Evolutionary conservation across 2,329 filamentous ascomycete species (phyloP).

Genomic region (Paecilomyces niveus): DNA sequence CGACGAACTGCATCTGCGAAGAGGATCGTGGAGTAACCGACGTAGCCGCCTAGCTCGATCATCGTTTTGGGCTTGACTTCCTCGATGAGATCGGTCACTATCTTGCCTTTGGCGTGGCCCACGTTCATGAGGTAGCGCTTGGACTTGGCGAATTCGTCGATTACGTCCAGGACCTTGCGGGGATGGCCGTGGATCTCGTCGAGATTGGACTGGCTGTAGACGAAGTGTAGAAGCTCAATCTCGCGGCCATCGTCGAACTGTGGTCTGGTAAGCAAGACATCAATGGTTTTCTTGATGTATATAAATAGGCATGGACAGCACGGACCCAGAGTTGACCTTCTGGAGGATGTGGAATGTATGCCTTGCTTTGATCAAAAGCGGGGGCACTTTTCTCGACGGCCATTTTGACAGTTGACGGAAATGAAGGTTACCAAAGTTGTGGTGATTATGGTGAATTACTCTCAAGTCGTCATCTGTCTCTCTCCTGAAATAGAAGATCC

Average conservation of each 20-base stretch:
- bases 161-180: slow-evolving; percentile 54
- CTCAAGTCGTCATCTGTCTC: neutral
- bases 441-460: neutral
- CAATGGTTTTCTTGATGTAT: neutral
- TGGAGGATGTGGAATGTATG: neutral
- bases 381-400: neutral
- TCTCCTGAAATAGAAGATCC: neutral
- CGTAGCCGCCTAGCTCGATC: slow-evolving; percentile 70
- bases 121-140: slow-evolving; percentile 73
- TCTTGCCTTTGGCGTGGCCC: slow-evolving; percentile 63
- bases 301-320: neutral
- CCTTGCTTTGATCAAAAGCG: neutral
- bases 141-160: slow-evolving; percentile 60
- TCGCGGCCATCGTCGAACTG: slow-evolving; percentile 57
- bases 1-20: slow-evolving; percentile 58
- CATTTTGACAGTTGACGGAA: neutral
- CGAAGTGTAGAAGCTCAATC: slow-evolving; percentile 60
- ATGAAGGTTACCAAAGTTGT: neutral
- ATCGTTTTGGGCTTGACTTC: slow-evolving; percentile 57
- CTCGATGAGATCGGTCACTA: slow-evolving; percentile 59
- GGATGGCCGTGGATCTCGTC: slow-evolving; percentile 58
- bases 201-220: slow-evolving; percentile 54
- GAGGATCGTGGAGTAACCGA: slow-evolving; percentile 72
- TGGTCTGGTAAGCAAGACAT: neutral
- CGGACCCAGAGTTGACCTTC: neutral